These are phyloP conservation scores for Ganoderma leucocontextum DNA, from an alignment of 1,284 basidiomycete species.

Conservation along the genomic window DNA sequence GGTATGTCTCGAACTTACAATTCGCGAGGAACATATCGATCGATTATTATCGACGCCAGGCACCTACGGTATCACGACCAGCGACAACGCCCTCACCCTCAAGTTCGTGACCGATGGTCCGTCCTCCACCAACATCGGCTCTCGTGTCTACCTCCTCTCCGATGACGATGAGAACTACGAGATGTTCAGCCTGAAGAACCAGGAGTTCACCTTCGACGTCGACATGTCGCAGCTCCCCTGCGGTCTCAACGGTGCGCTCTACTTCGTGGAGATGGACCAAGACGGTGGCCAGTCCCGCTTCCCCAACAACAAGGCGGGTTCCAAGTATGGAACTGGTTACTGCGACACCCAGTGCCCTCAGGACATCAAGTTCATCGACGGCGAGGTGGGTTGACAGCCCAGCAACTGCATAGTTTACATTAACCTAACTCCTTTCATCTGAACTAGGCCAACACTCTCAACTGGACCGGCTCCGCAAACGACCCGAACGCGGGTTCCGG, in stretches of 20 bases:
- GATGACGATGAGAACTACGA: slow-evolving; percentile 52
- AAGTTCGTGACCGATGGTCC: slow-evolving; percentile 55
- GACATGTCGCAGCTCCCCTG: slow-evolving; percentile 63
- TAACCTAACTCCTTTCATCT: slow-evolving; percentile 8
- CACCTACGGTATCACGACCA: slow-evolving; percentile 51
- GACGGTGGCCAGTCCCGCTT: slow-evolving; percentile 48
- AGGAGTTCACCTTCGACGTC: slow-evolving; percentile 67
- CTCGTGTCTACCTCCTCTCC: slow-evolving; percentile 63
- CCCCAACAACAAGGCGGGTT: slow-evolving; percentile 56
- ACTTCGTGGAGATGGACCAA: slow-evolving; percentile 51
- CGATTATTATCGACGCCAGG: neutral
- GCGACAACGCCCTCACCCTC: slow-evolving; percentile 57
- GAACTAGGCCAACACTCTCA: slow-evolving; percentile 52
- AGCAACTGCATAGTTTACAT: slow-evolving; percentile 6
- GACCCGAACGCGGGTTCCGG: slow-evolving; percentile 56
- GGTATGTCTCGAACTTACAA: slow-evolving; percentile 33
- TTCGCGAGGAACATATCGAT: neutral
- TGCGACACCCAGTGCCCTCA: slow-evolving; percentile 59
- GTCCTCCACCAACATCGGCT: slow-evolving; percentile 56
- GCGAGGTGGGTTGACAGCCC: slow-evolving; percentile 42
- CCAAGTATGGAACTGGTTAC: slow-evolving; percentile 63
- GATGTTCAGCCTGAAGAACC: slow-evolving; percentile 61
- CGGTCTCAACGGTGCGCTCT: slow-evolving; percentile 61
- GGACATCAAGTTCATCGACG: slow-evolving; percentile 63
- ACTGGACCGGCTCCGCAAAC: slow-evolving; percentile 50